Base-by-base conservation (phyloP, 2,329 filamentous ascomycete species). In the Aspergillus puulaauensis region DNA sequence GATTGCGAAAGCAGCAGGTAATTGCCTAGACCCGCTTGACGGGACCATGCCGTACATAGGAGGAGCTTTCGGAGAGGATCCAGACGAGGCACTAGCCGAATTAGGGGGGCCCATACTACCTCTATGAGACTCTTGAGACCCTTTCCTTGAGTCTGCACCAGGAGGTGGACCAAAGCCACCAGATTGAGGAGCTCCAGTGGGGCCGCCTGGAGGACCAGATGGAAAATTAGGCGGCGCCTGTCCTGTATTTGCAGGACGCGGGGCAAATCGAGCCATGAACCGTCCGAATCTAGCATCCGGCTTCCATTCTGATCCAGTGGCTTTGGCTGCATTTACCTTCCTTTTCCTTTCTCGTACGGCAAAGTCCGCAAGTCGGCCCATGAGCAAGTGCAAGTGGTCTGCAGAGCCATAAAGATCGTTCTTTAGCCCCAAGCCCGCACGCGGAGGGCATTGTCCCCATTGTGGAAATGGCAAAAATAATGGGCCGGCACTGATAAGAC, bases 371-470 rank as follows among this genome's bases (percentile, higher is more conserved):
- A 96, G 80, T 2, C 95, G 87, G 8, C 87, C 92, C 23, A 97
- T 82, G 1, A 98, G 78, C 4, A 98, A 82, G 45, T 96, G 83
- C 4, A 97, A 77, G 71, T 97, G 91, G 70, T 99, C 95, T 64
- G 90, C 91, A 0, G 91, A 91, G 40, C 92, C 95, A 68, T 93
- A 96, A 23, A 93, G 84, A 9, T 91, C 89, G 68, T 93, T 89
- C 4, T 89, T 77, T 60, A 84, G 87, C 17, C 91, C 91, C 44
- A 96, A 81, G 1, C 89, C 88, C 9, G 90, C 90, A 68, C 95
- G 83, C 4, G 95, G 95, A 40, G 91, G 90, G 68, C 92, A 96
- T 68, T 93, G 88, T n/a, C 86, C 86, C 90, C 91, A 96, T 61
- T 84, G 80, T 27, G 86, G 81, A 70, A 90, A 96, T 44, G 91